Conservation (phyloP, 1,284 basidiomycete genomes). For the Mycena citricolor region DNA sequence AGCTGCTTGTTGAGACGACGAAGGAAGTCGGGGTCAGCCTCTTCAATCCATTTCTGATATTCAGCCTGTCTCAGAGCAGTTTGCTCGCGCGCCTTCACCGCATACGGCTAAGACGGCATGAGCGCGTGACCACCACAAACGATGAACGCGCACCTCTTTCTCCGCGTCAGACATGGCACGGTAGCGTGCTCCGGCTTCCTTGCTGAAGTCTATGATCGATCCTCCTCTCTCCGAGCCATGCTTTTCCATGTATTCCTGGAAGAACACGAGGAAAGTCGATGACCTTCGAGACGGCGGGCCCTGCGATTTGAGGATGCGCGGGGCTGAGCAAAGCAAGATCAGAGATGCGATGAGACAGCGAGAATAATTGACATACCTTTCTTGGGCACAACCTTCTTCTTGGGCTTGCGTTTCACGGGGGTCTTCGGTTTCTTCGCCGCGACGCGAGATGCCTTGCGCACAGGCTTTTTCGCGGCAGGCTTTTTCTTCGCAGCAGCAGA, state of each 20-base stretch:
- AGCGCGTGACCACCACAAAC: not conserved
- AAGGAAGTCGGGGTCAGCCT: conserved; percentile 9
- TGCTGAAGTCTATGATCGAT: too few relatives aligned
- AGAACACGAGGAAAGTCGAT: not conserved
- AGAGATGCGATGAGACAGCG: not conserved
- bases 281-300: conserved; percentile 7
- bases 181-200: not conserved
- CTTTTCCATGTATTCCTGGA: not conserved
- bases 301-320: conserved; percentile 8
- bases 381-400: conserved; percentile 2
- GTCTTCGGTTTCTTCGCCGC: conserved; percentile 4
- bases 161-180: not conserved
- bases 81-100: not conserved
- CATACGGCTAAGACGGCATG: conserved; percentile 1
- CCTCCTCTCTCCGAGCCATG: too few relatives aligned
- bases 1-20: conserved; percentile 12
- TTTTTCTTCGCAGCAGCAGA: not conserved
- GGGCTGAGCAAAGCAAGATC: not conserved
- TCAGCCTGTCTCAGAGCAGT: not conserved
- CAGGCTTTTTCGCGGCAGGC: conserved; percentile 1
- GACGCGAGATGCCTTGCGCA: too few relatives aligned
- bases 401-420: conserved; percentile 4
- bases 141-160: not conserved
- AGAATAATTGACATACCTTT: not conserved
- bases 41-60: conserved; percentile 1